Conservation (phyloP, 2,329 filamentous ascomycete genomes). For the Penicillium sp. region DNA sequence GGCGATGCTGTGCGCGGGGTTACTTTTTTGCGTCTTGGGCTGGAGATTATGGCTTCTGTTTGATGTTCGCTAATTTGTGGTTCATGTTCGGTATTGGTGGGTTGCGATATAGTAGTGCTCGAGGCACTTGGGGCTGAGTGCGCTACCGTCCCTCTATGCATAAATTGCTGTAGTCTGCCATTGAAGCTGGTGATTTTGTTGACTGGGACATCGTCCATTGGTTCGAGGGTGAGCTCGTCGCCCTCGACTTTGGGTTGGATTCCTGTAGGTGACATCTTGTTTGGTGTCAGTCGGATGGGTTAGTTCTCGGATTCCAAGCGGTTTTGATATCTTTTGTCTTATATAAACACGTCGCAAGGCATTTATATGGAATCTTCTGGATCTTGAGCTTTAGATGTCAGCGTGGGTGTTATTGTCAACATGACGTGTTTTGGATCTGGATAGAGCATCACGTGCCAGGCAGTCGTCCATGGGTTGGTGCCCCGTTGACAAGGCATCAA, state of each 20-base stretch:
- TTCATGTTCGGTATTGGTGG: neutral
- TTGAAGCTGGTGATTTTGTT: constrained; percentile 38
- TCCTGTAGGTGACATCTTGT: constrained; percentile 1
- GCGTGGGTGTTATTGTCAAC: neutral
- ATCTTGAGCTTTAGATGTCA: neutral
- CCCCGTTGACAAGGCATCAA: neutral
- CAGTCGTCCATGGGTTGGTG: neutral
- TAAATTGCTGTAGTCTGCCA: constrained; percentile 35
- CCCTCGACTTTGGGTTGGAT: constrained; percentile 11
- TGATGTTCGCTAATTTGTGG: neutral
- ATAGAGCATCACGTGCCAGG: neutral
- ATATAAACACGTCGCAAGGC: neutral
- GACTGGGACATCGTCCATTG: constrained; percentile 29
- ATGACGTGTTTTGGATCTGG: neutral
- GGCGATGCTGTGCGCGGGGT: neutral
- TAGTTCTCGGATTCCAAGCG: neutral
- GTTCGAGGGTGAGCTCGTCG: neutral
- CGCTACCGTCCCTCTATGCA: constrained; percentile 20
- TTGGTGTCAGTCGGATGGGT: constrained; percentile 2
- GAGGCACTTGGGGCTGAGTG: neutral
- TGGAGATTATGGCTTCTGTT: neutral
- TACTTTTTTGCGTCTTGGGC: constrained; percentile 17
- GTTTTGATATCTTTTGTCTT: no score
- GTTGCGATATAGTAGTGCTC: constrained; percentile 1
- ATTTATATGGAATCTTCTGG: neutral